A percentile compares a stretch with the other conserved stretches of the same genome.
These are phyloP conservation scores for Emericellopsis atlantica DNA, from an alignment of 2,329 filamentous ascomycete genomes.

Conservation along the genomic window DNA sequence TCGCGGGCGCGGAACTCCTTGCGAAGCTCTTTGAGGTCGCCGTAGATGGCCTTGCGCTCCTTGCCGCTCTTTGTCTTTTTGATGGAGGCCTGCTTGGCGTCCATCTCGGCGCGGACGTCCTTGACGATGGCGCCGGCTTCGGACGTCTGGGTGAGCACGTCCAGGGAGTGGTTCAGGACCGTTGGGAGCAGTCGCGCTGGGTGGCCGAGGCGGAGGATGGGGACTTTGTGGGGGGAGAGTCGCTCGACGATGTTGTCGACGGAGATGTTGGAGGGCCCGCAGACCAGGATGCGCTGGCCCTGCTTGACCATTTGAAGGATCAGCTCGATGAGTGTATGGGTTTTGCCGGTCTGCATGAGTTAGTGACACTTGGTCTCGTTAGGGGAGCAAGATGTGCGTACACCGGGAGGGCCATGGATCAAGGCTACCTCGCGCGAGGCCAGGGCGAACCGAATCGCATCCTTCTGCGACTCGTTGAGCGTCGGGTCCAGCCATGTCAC, in stretches of 20 bases:
- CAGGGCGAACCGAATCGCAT: conserved; percentile 69
- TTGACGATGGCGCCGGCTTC: conserved; percentile 82
- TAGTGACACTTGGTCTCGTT: background rate
- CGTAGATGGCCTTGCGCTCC: conserved; percentile 72
- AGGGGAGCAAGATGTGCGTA: conserved; percentile 24
- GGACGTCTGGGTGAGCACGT: conserved; percentile 80
- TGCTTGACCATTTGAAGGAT: conserved; percentile 79
- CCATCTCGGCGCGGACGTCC: conserved; percentile 86
- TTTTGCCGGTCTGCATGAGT: conserved; percentile 66
- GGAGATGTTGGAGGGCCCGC: conserved; percentile 90
- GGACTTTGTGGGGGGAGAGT: conserved; percentile 69
- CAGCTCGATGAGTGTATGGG: conserved; percentile 88
- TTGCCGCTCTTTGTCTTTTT: conserved; percentile 73
- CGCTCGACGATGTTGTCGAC: conserved; percentile 98
- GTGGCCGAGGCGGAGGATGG: conserved; percentile 83
- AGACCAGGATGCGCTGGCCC: conserved; percentile 71
- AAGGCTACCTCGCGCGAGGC: conserved; percentile 70
- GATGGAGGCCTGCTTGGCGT: conserved; percentile 77
- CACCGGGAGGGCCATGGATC: conserved; percentile 87
- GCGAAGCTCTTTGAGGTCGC: conserved; percentile 70
- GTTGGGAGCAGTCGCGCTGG: conserved; percentile 82
- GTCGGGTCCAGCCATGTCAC: conserved; percentile 46
- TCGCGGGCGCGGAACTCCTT: conserved; percentile 85
- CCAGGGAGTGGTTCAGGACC: conserved; percentile 79
- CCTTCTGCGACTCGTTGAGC: conserved; percentile 55